Percentiles rank a stretch among this genome's conserved stretches.
Conservation (phyloP, 805 yeast genomes). For the Yamadazyma paraphyllophila region DNA sequence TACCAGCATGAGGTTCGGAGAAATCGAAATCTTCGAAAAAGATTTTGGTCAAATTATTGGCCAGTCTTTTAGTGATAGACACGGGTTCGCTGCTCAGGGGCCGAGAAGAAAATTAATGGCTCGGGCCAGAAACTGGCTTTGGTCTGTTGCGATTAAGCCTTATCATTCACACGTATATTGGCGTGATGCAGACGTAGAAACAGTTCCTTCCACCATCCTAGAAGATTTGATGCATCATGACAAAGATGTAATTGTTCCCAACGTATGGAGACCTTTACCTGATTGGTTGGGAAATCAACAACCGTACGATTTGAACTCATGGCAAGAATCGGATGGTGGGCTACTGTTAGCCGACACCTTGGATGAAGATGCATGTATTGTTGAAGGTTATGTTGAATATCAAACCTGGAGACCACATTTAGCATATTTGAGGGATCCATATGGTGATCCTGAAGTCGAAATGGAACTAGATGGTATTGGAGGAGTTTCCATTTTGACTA, state of each 20-base stretch:
- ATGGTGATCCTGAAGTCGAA: conserved; percentile 91
- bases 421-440: conserved; percentile 91
- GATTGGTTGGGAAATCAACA: conserved; percentile 84
- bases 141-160: conserved; percentile 82
- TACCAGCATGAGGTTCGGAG: conserved; percentile 66
- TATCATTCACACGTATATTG: conserved; percentile 95
- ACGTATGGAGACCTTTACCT: conserved; percentile 87
- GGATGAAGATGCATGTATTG: conserved; percentile 94
- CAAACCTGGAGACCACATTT: conserved; percentile 98
- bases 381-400: conserved; percentile 95
- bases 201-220: conserved; percentile 76
- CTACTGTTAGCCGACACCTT: conserved; percentile 68
- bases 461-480: conserved; percentile 96
- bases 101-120: conserved; percentile 95
- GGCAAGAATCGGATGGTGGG: conserved; percentile 86
- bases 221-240: conserved; percentile 93
- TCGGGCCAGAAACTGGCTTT: conserved; percentile 90
- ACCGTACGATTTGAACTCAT: conserved; percentile 80
- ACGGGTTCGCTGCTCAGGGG: conserved; percentile 95
- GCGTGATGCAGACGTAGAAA: conserved; percentile 98
- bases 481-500: conserved; percentile 89
- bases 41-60: conserved; percentile 94
- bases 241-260: conserved; percentile 91
- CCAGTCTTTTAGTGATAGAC: conserved; percentile 89
- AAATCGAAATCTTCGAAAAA: conserved; percentile 79